Evolutionary conservation across 208 protist species (phyloP).

Genomic region (Leishmania major): DNA sequence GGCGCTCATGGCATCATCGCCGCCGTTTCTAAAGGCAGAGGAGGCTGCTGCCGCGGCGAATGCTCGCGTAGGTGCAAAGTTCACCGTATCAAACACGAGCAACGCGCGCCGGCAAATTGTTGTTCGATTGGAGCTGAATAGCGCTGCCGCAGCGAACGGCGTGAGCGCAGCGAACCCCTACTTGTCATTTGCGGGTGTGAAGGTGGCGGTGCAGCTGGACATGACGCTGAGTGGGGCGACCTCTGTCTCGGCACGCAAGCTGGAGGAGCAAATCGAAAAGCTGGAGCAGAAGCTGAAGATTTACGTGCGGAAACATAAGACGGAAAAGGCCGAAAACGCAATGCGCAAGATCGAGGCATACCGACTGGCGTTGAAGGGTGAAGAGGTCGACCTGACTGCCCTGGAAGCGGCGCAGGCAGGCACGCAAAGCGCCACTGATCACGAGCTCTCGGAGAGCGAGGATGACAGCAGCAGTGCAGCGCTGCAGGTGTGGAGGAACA

Average conservation of each 20-base stretch:
- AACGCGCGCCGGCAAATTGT: constrained; percentile 60
- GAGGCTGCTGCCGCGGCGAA: constrained; percentile 11
- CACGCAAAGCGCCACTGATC: constrained; percentile 32
- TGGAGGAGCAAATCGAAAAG: constrained; percentile 90
- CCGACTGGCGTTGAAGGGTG: constrained; percentile 62
- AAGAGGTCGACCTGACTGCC: constrained; percentile 65
- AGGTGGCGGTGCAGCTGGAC: constrained; percentile 72
- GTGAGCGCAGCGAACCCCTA: constrained; percentile 32
- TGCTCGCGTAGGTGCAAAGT: constrained; percentile 63
- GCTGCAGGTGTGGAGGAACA: constrained; percentile 26
- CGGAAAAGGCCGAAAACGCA: constrained; percentile 70
- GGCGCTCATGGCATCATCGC: constrained; percentile 12
- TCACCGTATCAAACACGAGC: constrained; percentile 81
- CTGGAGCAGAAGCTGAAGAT: constrained; percentile 91
- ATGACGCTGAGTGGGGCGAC: constrained; percentile 63
- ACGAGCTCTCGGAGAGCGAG: constrained; percentile 76
- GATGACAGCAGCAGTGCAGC: constrained; percentile 40
- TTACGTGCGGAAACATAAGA: constrained; percentile 86
- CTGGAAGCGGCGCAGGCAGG: constrained; percentile 26
- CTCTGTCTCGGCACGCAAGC: constrained; percentile 68
- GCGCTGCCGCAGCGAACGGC: constrained; percentile 8
- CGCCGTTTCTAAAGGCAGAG: background rate
- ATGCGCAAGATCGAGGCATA: constrained; percentile 67
- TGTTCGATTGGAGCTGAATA: constrained; percentile 51
- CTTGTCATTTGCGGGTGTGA: constrained; percentile 73